phyloP scores from a whole-genome alignment of 768 basidiomycete species.

The Amanita inopinata region DNA sequence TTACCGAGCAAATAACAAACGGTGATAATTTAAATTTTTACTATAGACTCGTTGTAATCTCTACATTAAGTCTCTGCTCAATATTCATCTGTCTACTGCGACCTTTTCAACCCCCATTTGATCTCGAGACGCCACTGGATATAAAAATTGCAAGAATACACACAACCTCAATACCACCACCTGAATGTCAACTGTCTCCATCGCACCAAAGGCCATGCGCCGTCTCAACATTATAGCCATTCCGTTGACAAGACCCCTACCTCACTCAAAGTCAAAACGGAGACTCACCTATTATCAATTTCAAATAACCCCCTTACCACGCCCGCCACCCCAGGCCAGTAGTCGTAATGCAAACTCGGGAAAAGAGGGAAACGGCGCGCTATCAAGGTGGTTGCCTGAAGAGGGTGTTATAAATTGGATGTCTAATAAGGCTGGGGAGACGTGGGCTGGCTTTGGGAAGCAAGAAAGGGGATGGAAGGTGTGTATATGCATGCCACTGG shows the following conservation, averaged over 20 bases:
- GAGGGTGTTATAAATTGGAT: constrained; percentile 40
- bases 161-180: no score
- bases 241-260: constrained; percentile 30
- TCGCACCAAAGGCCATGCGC: constrained; percentile 18
- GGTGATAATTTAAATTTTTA: not conserved
- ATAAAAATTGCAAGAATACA: no score
- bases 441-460: constrained; percentile 64
- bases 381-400: constrained; percentile 25
- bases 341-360: constrained; percentile 9
- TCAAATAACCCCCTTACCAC: constrained; percentile 26
- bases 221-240: constrained; percentile 36
- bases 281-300: constrained; percentile 36
- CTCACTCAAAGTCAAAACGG: constrained; percentile 14
- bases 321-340: constrained; percentile 13
- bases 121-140: no score
- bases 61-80: no score
- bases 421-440: constrained; percentile 38
- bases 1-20: not conserved
- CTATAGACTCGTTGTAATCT: not conserved
- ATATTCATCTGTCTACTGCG: no score
- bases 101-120: no score
- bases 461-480: constrained; percentile 71
- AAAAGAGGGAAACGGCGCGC: constrained; percentile 1
- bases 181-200: constrained; percentile 17
- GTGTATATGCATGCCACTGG: constrained; percentile 14